phyloP scores from a whole-genome alignment of 805 yeast genomes.

The Cyberlindnera mycetangii region DNA sequence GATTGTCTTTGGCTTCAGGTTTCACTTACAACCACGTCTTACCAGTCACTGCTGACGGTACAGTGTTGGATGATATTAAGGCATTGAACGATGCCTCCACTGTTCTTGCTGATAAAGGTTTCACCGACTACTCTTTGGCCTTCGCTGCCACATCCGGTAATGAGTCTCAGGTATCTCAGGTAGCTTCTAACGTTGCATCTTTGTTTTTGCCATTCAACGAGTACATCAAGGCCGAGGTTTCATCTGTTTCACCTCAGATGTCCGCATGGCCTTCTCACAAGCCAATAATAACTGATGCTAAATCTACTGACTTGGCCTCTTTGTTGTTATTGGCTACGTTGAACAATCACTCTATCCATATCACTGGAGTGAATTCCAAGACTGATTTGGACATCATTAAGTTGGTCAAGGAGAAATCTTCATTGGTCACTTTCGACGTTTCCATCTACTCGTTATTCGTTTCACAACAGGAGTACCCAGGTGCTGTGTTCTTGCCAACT shows the following conservation, averaged over 20 bases:
- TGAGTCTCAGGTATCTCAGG: conserved; percentile 55
- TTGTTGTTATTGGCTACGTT: conserved; percentile 84
- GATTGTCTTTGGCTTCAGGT: conserved; percentile 76
- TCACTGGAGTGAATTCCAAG: conserved; percentile 77
- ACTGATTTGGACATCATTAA: conserved; percentile 81
- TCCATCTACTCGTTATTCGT: conserved; percentile 76
- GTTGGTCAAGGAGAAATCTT: conserved; percentile 79
- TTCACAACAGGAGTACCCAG: conserved; percentile 67
- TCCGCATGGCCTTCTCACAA: conserved; percentile 80
- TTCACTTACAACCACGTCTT: conserved; percentile 81
- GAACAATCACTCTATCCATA: conserved; percentile 80
- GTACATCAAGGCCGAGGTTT: conserved; percentile 59
- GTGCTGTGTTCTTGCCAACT: conserved; percentile 73
- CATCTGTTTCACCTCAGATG: conserved; percentile 77
- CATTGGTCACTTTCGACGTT: conserved; percentile 88
- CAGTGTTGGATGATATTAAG: conserved; percentile 60
- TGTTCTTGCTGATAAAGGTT: conserved; percentile 54
- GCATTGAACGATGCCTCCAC: conserved; percentile 61
- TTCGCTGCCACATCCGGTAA: conserved; percentile 80
- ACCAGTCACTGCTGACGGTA: conserved; percentile 66
- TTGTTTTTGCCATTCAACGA: conserved; percentile 79
- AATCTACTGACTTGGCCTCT: conserved; percentile 89
- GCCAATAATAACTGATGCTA: conserved; percentile 90
- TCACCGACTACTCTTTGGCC: conserved; percentile 78
- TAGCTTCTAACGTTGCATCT: conserved; percentile 68